Percentiles rank a stretch among this genome's conserved stretches.
These are phyloP conservation scores for Rhynchospora pubera DNA, from an alignment of 176 grass and related monocot genomes.

Conservation along the genomic window DNA sequence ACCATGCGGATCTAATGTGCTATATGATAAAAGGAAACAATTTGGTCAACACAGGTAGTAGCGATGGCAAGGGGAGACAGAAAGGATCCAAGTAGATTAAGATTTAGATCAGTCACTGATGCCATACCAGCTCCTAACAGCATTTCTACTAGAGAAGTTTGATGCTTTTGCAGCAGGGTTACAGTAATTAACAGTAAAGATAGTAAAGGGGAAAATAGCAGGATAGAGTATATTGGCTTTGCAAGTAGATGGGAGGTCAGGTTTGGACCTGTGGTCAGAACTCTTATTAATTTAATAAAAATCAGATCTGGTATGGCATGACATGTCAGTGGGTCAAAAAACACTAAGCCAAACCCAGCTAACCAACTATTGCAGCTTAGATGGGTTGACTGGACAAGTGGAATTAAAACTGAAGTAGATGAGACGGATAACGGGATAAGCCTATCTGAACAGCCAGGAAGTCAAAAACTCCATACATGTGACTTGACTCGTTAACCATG, in stretches of 20 bases:
- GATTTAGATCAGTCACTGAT: slow-evolving; percentile 89
- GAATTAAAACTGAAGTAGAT: neutral
- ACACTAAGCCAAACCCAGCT: neutral
- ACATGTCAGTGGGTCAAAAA: neutral
- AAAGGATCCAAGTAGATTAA: slow-evolving; percentile 86
- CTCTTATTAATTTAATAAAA: neutral
- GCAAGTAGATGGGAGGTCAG: neutral
- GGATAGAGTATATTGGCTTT: neutral
- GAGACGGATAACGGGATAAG: neutral
- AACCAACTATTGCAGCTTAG: neutral
- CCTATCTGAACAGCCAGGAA: neutral
- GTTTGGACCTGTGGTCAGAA: neutral
- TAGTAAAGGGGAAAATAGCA: neutral
- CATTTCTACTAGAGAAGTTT: slow-evolving; percentile 83
- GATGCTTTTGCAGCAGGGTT: slow-evolving; percentile 68
- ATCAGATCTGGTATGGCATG: neutral
- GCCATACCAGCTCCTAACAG: slow-evolving; percentile 95
- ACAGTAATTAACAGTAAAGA: neutral
- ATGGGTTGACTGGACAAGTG: neutral
- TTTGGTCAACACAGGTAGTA: slow-evolving; percentile 94
- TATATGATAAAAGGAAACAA: slow-evolving; percentile 66
- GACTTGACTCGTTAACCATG: neutral
- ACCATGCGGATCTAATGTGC: neutral
- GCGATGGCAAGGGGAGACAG: slow-evolving; percentile 87
- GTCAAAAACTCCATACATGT: neutral